Evolutionary conservation across 78 protist species (phyloP).

Genomic region (Corallochytrium limacisporum): DNA sequence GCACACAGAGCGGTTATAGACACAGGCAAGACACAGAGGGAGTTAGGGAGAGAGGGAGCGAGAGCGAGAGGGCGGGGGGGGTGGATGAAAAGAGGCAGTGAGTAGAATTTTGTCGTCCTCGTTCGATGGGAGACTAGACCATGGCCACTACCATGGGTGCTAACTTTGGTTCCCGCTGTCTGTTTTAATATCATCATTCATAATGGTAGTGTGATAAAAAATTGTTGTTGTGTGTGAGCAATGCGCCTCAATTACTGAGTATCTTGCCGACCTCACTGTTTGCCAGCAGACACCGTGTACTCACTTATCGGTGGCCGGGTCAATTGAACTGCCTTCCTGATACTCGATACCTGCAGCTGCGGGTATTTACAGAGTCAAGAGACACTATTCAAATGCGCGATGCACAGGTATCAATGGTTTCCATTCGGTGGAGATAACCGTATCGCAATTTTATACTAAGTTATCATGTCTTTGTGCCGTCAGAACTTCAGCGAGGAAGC

Average conservation of each 20-base stretch:
- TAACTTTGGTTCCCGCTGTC: background rate
- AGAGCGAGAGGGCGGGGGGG: background rate
- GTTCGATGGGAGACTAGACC: no score
- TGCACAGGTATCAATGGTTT: background rate
- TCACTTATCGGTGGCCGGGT: background rate
- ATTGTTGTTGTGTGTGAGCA: background rate
- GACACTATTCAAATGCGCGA: background rate
- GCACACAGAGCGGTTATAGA: no score
- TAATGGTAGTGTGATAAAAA: background rate
- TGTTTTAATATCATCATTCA: background rate
- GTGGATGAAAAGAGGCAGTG: background rate
- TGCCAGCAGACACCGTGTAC: background rate
- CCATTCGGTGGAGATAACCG: background rate
- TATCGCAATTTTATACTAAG: background rate
- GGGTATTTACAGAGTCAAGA: background rate
- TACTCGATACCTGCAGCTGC: background rate
- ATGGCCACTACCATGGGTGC: no score
- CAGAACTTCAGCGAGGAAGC: conserved; percentile 8
- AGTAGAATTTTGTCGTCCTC: background rate
- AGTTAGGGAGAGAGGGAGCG: background rate
- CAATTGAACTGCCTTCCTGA: background rate
- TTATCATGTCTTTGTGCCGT: conserved; percentile 17
- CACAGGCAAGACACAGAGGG: no score
- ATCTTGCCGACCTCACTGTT: background rate
- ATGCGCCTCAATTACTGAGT: background rate